Percentiles rank a stretch among this genome's conserved stretches.
Evolutionary conservation across 371 early-diverging fungal species (phyloP).

Genomic region (Mortierella sp.): DNA sequence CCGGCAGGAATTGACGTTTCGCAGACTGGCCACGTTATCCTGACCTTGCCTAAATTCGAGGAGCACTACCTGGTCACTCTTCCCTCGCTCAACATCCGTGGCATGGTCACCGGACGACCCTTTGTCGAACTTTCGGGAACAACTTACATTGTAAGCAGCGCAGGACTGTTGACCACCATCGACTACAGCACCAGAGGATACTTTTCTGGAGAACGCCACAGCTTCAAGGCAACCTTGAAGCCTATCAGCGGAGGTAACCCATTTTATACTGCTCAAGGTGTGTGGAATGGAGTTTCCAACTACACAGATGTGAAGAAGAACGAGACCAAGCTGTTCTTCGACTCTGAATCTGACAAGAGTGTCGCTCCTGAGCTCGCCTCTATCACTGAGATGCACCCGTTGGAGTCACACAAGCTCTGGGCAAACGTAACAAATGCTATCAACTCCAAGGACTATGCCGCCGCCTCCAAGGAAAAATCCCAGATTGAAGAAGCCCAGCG

Average conservation of each 20-base stretch:
- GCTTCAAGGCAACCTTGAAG: slow-evolving; percentile 79
- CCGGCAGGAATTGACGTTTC: slow-evolving; percentile 81
- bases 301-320: slow-evolving; percentile 64
- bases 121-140: slow-evolving; percentile 83
- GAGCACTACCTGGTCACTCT: slow-evolving; percentile 83
- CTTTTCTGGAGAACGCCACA: slow-evolving; percentile 86
- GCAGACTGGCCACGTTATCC: slow-evolving; percentile 79
- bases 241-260: slow-evolving; percentile 55
- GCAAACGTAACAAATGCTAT: slow-evolving; percentile 78
- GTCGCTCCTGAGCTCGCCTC: slow-evolving; percentile 56
- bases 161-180: slow-evolving; percentile 74
- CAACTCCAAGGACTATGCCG: slow-evolving; percentile 72
- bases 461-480: slow-evolving; percentile 79
- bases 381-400: slow-evolving; percentile 67
- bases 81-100: slow-evolving; percentile 83
- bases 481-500: slow-evolving; percentile 83
- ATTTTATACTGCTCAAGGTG: slow-evolving; percentile 74
- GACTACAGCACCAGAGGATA: slow-evolving; percentile 84
- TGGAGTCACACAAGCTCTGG: slow-evolving; percentile 85
- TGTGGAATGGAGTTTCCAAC: slow-evolving; percentile 76
- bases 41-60: slow-evolving; percentile 66
- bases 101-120: slow-evolving; percentile 84
- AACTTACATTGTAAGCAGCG: slow-evolving; percentile 75
- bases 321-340: slow-evolving; percentile 57
- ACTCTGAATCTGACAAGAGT: slow-evolving; percentile 59